Evolutionary conservation across 805 yeast genomes (phyloP), one percentile per base, ranked within the genome.

Genomic region (Tetrapisispora nanseiensis): DNA sequence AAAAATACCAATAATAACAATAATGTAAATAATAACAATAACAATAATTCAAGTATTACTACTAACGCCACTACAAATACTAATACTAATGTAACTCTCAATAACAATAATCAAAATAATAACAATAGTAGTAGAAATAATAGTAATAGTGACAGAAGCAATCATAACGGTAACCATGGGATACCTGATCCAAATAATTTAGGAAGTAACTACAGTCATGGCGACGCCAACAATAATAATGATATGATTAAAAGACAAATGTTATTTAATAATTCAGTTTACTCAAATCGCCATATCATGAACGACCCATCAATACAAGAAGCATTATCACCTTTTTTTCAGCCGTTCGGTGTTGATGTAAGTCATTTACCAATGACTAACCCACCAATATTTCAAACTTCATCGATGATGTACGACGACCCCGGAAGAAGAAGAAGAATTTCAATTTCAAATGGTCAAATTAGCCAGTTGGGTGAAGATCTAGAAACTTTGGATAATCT

Each of bases 391-490:
- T 68, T 68, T 43, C 71, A 68, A 42, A 63, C 65, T 45, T 60
- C 81, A 57, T 40, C 38, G 11, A 28, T 22, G 26, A 33, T 33
- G 38, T 26, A 27, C 22, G 38, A 40, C 33, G 38, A 33, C 26
- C 44, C 61, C 0, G 58, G 61, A 38, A 61, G 58, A 37, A 51
- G 62, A 35, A 68, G 92, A 57, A 71, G 94, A 56, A 78, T 83
- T 2, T 82, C 92, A 34, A 83, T 83, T 40, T 81, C 90, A 10
- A 83, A 83, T 62, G 94, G 94, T 54, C 94, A 83, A 55, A 83
- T 83, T 49, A 84, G 87, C 37, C 94, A 83, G 55, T 73, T 83
- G 28, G 71, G 76, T 5, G 71, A 67, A 39, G 67, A 62, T 37
- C 51, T 50, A 26, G 62, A 48, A 12, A 58, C 60, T 13, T 62